These are phyloP conservation scores for Lunasporangiospora selenospora DNA, from an alignment of 192 early-diverging fungal species.

Conservation along the genomic window DNA sequence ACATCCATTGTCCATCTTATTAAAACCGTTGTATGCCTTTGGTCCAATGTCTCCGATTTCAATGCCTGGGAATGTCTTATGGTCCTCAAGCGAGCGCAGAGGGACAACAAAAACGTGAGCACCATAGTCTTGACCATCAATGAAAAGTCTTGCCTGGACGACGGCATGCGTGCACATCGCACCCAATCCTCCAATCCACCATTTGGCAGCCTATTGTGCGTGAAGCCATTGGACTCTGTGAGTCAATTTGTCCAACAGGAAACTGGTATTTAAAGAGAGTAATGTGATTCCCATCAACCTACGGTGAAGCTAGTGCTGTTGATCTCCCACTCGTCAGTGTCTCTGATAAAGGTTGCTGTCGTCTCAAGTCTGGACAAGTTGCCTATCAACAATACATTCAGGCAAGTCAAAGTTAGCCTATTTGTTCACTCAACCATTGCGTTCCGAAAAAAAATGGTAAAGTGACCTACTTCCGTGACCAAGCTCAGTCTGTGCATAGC, in stretches of 20 bases:
- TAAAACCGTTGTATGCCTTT: constrained; percentile 61
- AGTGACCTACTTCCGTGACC: constrained; percentile 61
- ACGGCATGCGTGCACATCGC: constrained; percentile 73
- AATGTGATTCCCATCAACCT: too few relatives aligned
- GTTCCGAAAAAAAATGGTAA: too few relatives aligned
- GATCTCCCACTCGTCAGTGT: constrained; percentile 88
- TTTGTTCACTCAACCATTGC: too few relatives aligned
- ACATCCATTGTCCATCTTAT: constrained; percentile 56
- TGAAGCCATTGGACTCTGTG: constrained; percentile 66
- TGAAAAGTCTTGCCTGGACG: constrained; percentile 66
- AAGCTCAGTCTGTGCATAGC: constrained; percentile 88
- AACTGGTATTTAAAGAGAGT: too few relatives aligned
- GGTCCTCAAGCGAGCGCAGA: constrained; percentile 62
- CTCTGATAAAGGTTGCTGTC: constrained; percentile 79
- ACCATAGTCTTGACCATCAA: constrained; percentile 63
- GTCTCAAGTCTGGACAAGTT: constrained; percentile 90
- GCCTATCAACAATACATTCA: constrained; percentile 21
- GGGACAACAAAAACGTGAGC: constrained; percentile 75
- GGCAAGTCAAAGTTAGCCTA: constrained; percentile 25
- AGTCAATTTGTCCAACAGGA: constrained; percentile 80
- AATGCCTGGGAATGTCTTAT: constrained; percentile 65
- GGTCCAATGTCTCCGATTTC: constrained; percentile 71
- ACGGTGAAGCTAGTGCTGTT: constrained; percentile 77
- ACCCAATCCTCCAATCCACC: constrained; percentile 74
- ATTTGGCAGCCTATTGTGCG: constrained; percentile 71